These are phyloP conservation scores for Physcomitrellopsis africana DNA, from an alignment of 225 moss, liverwort and hornwort species.

Conservation along the genomic window DNA sequence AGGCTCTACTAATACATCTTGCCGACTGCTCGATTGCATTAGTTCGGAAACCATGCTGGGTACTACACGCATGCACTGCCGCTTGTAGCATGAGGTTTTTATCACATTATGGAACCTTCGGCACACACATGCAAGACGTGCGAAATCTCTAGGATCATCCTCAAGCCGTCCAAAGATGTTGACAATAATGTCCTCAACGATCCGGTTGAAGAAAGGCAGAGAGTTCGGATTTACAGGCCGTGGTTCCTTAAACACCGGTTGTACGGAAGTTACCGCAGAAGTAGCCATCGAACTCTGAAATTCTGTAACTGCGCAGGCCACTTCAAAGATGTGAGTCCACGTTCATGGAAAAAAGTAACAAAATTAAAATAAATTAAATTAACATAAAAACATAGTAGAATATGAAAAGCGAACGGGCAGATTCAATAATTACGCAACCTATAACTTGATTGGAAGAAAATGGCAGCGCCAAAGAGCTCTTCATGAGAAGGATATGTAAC, in stretches of 20 bases:
- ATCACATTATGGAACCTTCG: constrained; percentile 63
- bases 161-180: constrained; percentile 78
- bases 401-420: too few species aligned
- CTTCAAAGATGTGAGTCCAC: too few species aligned
- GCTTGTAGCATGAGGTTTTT: constrained; percentile 67
- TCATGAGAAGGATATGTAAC: too few species aligned
- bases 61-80: constrained; percentile 65
- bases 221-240: constrained; percentile 54
- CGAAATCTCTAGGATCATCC: constrained; percentile 74
- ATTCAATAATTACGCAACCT: too few species aligned
- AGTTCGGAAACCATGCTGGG: constrained; percentile 70
- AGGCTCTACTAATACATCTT: constrained; percentile 61
- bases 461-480: too few species aligned
- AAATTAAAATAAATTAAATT: too few species aligned
- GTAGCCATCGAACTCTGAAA: constrained; percentile 31
- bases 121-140: constrained; percentile 75
- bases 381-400: too few species aligned
- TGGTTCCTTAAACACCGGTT: constrained; percentile 53
- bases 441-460: too few species aligned
- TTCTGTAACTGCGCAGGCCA: neutral
- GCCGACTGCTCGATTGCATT: constrained; percentile 48
- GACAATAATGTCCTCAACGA: constrained; percentile 74
- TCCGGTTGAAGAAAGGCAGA: constrained; percentile 58
- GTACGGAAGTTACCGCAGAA: constrained; percentile 25
- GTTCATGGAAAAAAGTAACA: too few species aligned